These are phyloP conservation scores for Boletellus sp. DNA, from an alignment of 768 basidiomycete species.

Conservation along the genomic window DNA sequence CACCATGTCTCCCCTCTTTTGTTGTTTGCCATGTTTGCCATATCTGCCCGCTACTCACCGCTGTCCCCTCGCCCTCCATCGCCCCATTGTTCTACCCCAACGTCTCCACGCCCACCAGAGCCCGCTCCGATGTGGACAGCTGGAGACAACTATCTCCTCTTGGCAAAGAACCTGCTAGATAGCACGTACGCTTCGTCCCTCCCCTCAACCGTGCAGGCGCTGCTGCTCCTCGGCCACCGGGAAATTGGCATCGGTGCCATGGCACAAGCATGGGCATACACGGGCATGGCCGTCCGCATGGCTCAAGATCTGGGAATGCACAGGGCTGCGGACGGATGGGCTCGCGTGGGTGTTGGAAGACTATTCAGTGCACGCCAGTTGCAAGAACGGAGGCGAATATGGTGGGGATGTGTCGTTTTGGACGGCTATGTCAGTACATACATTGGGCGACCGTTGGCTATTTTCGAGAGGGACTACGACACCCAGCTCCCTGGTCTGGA, in stretches of 20 bases:
- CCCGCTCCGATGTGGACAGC: slow-evolving; percentile 73
- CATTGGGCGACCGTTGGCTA: slow-evolving; percentile 73
- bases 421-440: slow-evolving; percentile 78
- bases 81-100: slow-evolving; percentile 27
- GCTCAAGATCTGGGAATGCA: slow-evolving; percentile 87
- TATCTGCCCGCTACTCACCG: slow-evolving; percentile 69
- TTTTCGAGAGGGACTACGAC: slow-evolving; percentile 75
- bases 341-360: slow-evolving; percentile 49
- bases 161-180: slow-evolving; percentile 66
- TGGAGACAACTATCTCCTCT: slow-evolving; percentile 67
- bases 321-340: slow-evolving; percentile 76
- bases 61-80: slow-evolving; percentile 24
- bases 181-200: slow-evolving; percentile 66
- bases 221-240: slow-evolving; percentile 78
- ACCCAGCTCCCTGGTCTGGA: slow-evolving; percentile 59
- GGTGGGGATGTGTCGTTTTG: slow-evolving; percentile 77
- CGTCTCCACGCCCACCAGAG: slow-evolving; percentile 39
- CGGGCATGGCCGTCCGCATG: slow-evolving; percentile 90
- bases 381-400: slow-evolving; percentile 67
- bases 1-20: slow-evolving; percentile 61
- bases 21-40: slow-evolving; percentile 78
- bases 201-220: slow-evolving; percentile 71
- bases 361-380: slow-evolving; percentile 62
- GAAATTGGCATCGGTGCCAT: slow-evolving; percentile 88
- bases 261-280: slow-evolving; percentile 83